Evolutionary conservation across 768 basidiomycete species (phyloP), one percentile per base, ranked within the genome.

Genomic region (Plicaturopsis crispa): DNA sequence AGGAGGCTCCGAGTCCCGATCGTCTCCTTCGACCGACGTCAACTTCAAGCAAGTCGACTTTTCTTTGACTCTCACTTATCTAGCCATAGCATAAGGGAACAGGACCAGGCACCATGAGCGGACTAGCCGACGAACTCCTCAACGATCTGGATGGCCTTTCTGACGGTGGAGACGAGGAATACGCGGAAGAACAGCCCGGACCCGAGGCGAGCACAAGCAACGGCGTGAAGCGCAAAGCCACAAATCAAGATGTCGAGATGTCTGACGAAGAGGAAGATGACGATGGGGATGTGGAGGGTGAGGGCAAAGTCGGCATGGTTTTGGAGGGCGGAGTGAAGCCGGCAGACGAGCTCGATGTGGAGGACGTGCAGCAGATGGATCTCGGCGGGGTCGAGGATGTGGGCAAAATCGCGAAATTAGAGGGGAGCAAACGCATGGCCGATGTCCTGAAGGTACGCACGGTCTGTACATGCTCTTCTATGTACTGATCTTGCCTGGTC

Each of bases 311-410:
- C 24, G 59, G 45, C 4, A 69, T 93, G 11, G 80, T 89, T 4
- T 69, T 86, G 0, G 86, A 86, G 39, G 93, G 92, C 1, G 94
- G 94, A 7, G 68, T 93, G 10, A 78, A 76, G 48, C 94, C 94
- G 11, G 90, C 93, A n/a, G 92, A 97, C 26, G 93, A 99, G 62
- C 67, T 98, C 31, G 92, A 97, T 55, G 80, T 69, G 20, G 93
- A 94, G 48, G 90, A 93, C 42, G 96, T 98, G 21, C 84, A 91
- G 52, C 78, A 80, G 51, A 97, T 97, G 90, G 90, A 98, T 51
- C 65, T 99, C 24, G 79, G 79, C 8, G 68, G 60, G 19, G 73
- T 98, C 36, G 84, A 85, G 51, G 91, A 97, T 59, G 89, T 98
- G 16, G 65, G 67, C 41, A 86, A 81, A 47, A 80, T 99, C 26